Percentiles rank a stretch among this genome's conserved stretches.
phyloP scores from a whole-genome alignment of 2,329 filamentous ascomycete genomes.

The Diaporthe eres region DNA sequence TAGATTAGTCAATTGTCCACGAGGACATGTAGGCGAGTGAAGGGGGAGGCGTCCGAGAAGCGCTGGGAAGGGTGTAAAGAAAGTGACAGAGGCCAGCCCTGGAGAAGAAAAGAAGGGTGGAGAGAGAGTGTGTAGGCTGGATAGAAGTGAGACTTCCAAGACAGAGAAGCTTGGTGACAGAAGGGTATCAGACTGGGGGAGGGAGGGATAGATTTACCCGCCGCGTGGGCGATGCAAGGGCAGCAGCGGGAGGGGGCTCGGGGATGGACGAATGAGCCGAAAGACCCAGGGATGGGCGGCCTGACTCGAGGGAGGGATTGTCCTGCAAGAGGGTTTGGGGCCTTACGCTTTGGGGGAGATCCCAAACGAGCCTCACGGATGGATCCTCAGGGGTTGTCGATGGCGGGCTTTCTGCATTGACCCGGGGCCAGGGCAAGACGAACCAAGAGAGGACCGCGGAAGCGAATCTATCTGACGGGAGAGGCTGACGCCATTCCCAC shows the following conservation, averaged over 20 bases:
- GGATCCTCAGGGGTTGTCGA: slow-evolving; percentile 38
- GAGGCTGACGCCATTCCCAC: slow-evolving; percentile 33
- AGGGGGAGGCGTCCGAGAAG: slow-evolving; percentile 1
- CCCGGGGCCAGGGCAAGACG: slow-evolving; percentile 21
- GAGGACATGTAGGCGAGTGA: neutral
- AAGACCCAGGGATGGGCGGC: slow-evolving; percentile 25
- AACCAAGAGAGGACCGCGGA: slow-evolving; percentile 11
- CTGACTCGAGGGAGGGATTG: slow-evolving; percentile 36
- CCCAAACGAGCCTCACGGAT: slow-evolving; percentile 39
- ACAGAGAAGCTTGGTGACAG: slow-evolving; percentile 31
- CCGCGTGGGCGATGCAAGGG: slow-evolving; percentile 27
- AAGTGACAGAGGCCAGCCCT: slow-evolving; percentile 41
- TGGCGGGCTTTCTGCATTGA: slow-evolving; percentile 30
- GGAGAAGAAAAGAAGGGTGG: slow-evolving; percentile 20
- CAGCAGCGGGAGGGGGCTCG: slow-evolving; percentile 12
- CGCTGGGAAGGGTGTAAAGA: slow-evolving; percentile 18
- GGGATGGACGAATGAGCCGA: slow-evolving; percentile 30
- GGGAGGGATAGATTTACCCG: slow-evolving; percentile 37
- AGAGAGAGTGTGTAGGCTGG: neutral
- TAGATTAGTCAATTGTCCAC: neutral
- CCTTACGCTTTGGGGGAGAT: slow-evolving; percentile 32
- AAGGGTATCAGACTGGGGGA: slow-evolving; percentile 33
- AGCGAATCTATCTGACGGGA: slow-evolving; percentile 28
- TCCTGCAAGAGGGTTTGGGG: slow-evolving; percentile 20
- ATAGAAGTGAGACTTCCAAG: slow-evolving; percentile 38